Percentiles rank a stretch among this genome's conserved stretches.
phyloP scores from a whole-genome alignment of 345 rosid genomes.

The Linum tenue region DNA sequence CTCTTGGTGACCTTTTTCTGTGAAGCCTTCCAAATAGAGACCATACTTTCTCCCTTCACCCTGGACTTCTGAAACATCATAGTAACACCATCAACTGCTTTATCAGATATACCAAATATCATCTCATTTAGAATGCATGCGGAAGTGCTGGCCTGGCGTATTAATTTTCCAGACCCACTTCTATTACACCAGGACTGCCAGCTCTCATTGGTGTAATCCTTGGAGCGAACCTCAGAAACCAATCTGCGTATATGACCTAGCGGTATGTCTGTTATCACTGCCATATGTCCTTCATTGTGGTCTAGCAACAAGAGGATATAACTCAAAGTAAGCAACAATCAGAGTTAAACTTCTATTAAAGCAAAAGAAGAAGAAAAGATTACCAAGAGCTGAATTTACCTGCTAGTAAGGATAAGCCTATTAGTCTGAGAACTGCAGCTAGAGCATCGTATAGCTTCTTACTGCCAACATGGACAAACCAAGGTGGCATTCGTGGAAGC shows the following conservation, averaged over 20 bases:
- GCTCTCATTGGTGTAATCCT: conserved; percentile 54
- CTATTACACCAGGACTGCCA: conserved; percentile 77
- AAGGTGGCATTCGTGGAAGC: conserved; percentile 79
- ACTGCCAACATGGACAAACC: conserved; percentile 68
- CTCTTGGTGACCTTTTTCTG: conserved; percentile 31
- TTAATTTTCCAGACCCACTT: conserved; percentile 66
- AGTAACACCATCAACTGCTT: conserved; percentile 39
- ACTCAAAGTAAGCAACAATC: conserved; percentile 19
- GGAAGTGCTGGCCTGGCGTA: conserved; percentile 77
- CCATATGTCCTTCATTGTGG: conserved; percentile 48
- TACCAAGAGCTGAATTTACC: conserved; percentile 44
- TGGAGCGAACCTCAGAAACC: conserved; percentile 61
- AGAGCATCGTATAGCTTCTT: conserved; percentile 63
- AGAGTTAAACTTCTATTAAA: conserved; percentile 10
- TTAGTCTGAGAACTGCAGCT: conserved; percentile 75
- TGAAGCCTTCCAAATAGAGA: conserved; percentile 50
- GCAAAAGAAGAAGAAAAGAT: conserved; percentile 11
- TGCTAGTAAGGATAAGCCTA: conserved; percentile 75
- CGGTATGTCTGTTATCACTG: conserved; percentile 66
- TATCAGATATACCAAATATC: conserved; percentile 71
- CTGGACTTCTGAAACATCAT: conserved; percentile 47
- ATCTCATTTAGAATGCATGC: conserved; percentile 81
- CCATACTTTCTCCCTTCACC: conserved; percentile 15
- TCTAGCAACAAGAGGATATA: conserved; percentile 41
- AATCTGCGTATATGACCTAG: conserved; percentile 49